Base-by-base conservation (phyloP, 2,329 filamentous ascomycete genomes). In the Camillea tinctor region DNA sequence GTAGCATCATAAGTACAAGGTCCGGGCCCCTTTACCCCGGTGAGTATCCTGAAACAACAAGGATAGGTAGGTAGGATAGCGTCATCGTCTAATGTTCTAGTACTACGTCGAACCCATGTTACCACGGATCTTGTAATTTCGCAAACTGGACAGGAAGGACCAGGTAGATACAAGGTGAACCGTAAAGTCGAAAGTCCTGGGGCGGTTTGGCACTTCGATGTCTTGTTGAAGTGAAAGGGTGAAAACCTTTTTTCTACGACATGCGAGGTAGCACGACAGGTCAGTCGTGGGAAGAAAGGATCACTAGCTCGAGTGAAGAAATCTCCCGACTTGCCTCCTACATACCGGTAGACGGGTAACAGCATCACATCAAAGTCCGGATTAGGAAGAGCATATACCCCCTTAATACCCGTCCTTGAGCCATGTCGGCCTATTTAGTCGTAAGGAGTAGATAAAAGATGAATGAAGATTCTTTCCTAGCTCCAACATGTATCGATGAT, bases 31-130 rank as follows among this genome's bases (percentile, higher is more conserved):
- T 49, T 60, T 44, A 55, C 61, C 56, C 53, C 61, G 57, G 60
- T 58, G 36, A 56, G 51, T 54, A 55, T 53, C 66, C 65, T 69
- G 68, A 70, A 70, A 70, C 68, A 59, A 17, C 67, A 65, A 59
- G 66, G 59, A 56, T 65, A 23, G 26, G 36, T 58, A 52, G 17
- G 52, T 56, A 58, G 50, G n/a, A 55, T 59, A 59, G 52, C 62
- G 64, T 64, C 61, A 65, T 65, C 63, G 65, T 65, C 64, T 61
- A 57, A 67, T 66, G 52, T 63, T 20, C 59, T 51, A 56, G 55
- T 21, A 13, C 26, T 40, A 11, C 55, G 23, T 9, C 44, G n/a
- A 26, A 52, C 23, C 44, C 55, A 40, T 36, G 26, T n/a, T 20
- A 15, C 50, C 50, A 50, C 26, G 23, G 53, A 54, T 17, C 48